Conservation (phyloP, 1,284 basidiomycete species). For the Marasmius oreades region DNA sequence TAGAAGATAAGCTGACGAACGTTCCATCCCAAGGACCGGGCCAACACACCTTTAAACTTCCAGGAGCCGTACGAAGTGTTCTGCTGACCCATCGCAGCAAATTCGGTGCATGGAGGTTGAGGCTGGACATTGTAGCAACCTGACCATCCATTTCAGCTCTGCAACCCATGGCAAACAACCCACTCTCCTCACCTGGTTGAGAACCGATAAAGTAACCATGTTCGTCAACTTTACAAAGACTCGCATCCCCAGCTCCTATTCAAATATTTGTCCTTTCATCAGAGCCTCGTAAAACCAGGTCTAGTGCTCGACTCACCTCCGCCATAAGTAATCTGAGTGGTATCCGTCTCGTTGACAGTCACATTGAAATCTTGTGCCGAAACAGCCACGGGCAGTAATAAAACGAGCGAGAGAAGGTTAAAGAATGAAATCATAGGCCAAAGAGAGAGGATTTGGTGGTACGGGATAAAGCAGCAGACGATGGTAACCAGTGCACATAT, state of each 20-base stretch:
- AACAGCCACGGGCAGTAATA: background rate
- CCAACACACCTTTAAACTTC: slow-evolving; percentile 1
- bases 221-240: background rate
- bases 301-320: background rate
- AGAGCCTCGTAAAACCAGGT: background rate
- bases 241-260: background rate
- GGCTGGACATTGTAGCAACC: background rate
- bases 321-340: background rate
- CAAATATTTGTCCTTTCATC: background rate
- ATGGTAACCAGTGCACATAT: too few species aligned
- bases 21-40: too few species aligned
- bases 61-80: background rate
- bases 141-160: background rate
- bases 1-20: too few species aligned
- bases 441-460: too few species aligned
- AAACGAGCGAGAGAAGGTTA: too few species aligned
- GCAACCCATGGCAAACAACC: background rate
- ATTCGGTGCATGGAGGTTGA: slow-evolving; percentile 2
- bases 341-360: background rate
- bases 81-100: background rate
- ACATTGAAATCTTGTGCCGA: background rate
- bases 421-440: too few species aligned
- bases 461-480: too few species aligned
- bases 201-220: background rate
- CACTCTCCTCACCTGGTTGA: background rate